Conservation (phyloP, 257 asterid species). For the Eucommia ulmoides region DNA sequence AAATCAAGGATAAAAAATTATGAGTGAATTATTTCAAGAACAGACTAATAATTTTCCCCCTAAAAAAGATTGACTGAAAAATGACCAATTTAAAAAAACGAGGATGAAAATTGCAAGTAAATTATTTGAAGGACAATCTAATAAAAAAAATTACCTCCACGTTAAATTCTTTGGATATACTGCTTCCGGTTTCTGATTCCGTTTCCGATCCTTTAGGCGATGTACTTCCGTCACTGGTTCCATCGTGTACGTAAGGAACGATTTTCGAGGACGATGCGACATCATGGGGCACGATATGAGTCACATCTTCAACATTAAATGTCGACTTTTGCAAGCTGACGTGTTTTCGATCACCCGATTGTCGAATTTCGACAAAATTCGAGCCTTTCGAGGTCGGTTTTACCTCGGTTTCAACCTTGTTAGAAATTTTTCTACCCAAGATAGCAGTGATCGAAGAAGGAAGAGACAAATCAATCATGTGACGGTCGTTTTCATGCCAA, state of each 20-base stretch:
- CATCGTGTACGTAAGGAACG: conserved; percentile 23
- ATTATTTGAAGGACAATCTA: no score
- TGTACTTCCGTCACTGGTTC: conserved; percentile 24
- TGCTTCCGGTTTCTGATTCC: no score
- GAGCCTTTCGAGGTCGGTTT: no score
- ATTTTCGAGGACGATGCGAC: conserved; percentile 15
- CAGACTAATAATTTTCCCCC: no score
- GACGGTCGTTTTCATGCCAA: no score
- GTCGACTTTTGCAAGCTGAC: conserved; percentile 13
- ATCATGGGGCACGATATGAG: conserved; percentile 21
- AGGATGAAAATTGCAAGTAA: no score
- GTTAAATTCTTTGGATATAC: conserved; percentile 25
- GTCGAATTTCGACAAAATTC: no score
- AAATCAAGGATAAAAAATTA: no score
- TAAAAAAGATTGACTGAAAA: no score
- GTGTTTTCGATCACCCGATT: no score
- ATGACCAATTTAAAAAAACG: no score
- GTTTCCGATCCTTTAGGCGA: conserved; percentile 34
- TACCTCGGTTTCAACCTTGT: conserved; percentile 3
- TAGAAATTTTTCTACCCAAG: conserved; percentile 4
- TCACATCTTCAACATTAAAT: conserved; percentile 36
- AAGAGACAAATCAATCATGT: conserved; percentile 10
- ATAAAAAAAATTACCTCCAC: conserved; percentile 31
- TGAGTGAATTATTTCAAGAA: no score
- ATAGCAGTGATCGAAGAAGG: conserved; percentile 9